These are phyloP conservation scores for Cucurbita moschata DNA, from an alignment of 306 rosid species.

Conservation along the genomic window DNA sequence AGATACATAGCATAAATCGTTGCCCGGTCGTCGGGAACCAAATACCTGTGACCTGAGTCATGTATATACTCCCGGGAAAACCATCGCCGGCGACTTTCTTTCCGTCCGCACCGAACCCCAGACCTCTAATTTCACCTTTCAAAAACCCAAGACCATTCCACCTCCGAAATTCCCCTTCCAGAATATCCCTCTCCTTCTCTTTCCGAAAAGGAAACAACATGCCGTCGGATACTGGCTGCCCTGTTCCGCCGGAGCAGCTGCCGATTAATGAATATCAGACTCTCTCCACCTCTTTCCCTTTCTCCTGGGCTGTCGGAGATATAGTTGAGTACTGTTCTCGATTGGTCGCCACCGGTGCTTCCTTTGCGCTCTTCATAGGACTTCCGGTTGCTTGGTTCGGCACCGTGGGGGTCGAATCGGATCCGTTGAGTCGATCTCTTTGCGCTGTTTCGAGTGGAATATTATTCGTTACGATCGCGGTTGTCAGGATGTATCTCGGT, in stretches of 20 bases:
- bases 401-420: constrained; percentile 53
- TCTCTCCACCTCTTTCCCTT: constrained; percentile 68
- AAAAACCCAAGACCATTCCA: not conserved
- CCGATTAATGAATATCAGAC: constrained; percentile 77
- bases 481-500: constrained; percentile 82
- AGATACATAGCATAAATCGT: not conserved
- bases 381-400: constrained; percentile 83
- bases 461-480: constrained; percentile 51
- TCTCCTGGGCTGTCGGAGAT: constrained; percentile 76
- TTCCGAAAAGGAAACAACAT: constrained; percentile 26
- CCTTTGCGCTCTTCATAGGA: constrained; percentile 57
- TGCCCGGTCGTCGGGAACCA: not conserved
- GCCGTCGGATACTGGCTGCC: constrained; percentile 60
- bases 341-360: constrained; percentile 46
- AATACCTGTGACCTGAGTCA: constrained; percentile 25
- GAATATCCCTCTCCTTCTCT: constrained; percentile 11
- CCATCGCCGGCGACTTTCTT: constrained; percentile 2
- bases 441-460: constrained; percentile 65
- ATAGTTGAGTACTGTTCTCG: constrained; percentile 49
- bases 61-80: not conserved
- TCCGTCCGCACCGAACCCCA: constrained; percentile 4
- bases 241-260: constrained; percentile 71
- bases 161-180: not conserved
- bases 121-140: not conserved
- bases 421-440: constrained; percentile 36